Percentiles rank a stretch among this genome's conserved stretches.
Conservation (phyloP, 1,139 yeast species). For the Pichia sp. region DNA sequence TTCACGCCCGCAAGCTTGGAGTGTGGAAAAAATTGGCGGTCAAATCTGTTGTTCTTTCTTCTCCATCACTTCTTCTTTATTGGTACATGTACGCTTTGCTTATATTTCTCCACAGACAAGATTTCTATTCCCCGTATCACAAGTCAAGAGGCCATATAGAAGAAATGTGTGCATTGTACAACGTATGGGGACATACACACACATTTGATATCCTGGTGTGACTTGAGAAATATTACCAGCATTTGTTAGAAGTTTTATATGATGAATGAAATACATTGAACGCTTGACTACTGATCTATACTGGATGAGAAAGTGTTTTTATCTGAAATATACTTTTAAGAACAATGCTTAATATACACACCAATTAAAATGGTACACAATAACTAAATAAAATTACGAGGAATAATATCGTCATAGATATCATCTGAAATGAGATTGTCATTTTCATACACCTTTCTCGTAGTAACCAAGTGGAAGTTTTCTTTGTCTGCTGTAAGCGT, state of each 20-base stretch:
- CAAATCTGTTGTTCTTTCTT: no score
- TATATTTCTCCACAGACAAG: no score
- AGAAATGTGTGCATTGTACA: no score
- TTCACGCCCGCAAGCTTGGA: no score
- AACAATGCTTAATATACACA: background rate
- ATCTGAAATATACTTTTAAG: conserved; percentile 9
- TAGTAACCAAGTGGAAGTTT: conserved; percentile 22
- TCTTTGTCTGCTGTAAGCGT: conserved; percentile 31
- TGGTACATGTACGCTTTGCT: no score
- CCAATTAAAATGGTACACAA: background rate
- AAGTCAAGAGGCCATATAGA: no score
- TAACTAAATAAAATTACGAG: conserved; percentile 13
- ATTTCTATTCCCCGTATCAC: no score
- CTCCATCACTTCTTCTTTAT: no score
- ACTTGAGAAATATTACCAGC: no score
- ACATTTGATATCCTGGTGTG: no score
- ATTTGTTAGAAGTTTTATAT: conserved; percentile 3
- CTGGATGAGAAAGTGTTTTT: conserved; percentile 19
- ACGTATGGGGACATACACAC: no score
- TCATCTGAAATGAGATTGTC: conserved; percentile 26
- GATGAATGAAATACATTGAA: conserved; percentile 18
- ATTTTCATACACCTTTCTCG: conserved; percentile 31
- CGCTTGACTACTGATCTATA: conserved; percentile 19
- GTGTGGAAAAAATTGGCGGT: no score
- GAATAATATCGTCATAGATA: conserved; percentile 26